Evolutionary conservation across 2,329 filamentous ascomycete species (phyloP), one percentile per base, ranked within the genome.

Genomic region (Rhinocladiella similis): DNA sequence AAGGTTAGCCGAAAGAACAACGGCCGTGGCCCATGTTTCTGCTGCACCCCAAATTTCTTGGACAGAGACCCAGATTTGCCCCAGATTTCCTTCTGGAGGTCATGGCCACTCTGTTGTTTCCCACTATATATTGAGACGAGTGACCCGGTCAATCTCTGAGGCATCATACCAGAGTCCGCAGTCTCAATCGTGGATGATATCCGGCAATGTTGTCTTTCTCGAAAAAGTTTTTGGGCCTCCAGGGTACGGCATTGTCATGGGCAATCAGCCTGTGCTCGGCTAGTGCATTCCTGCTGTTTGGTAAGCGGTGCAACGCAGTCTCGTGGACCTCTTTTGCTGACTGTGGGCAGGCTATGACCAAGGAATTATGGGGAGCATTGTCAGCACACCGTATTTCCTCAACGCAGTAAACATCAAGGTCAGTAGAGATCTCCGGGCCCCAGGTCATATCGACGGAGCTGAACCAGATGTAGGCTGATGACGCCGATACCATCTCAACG

Each of bases 361-460:
- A 45, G 63, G 62, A 10, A 61, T 66, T 12, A 65, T 66, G 47
- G 64, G 64, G 10, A 59, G 59, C 5, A 58, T 66, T 20, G 59
- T 66, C 14, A 61, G 60, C 7, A 61, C 64, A 10, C 54, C 51
- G n/a, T 59, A 55, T 38, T 66, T 66, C 45, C 57, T 63, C 38
- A 43, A 59, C 4, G 57, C 58, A 1, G 58, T 66, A 35, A 49
- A 62, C 38, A 59, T 66, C 48, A 57, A 39, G 20, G 46, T 54
- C 20, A 20, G 53, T 19, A 35, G 19, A 13, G 19, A 13, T 29
- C n/a, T 6, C 35, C 38, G 9, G 19, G 1, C 35, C 14, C 29
- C 19, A 19, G 10, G 29, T 13, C 5, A 13, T 16, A 38, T 6
- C 29, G 29, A 33, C 10, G 20, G 38, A 39, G 10, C 25, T 47